Conservation (phyloP, 768 basidiomycete species). For the Hirschioporus abietinus region DNA sequence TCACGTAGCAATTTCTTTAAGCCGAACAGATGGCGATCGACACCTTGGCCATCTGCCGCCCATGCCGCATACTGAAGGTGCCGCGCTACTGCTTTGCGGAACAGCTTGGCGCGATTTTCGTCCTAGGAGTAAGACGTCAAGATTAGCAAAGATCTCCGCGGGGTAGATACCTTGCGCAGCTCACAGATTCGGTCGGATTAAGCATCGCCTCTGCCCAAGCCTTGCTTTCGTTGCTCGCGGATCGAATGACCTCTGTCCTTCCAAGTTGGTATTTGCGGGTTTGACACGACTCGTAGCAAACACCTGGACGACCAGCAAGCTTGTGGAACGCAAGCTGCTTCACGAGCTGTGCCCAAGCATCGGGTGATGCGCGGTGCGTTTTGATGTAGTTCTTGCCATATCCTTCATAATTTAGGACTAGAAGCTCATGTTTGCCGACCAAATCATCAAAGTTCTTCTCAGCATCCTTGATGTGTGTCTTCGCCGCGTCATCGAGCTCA, state of each 20-base stretch:
- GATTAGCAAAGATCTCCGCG: not conserved
- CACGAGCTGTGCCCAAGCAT: constrained; percentile 92
- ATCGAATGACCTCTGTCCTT: constrained; percentile 92
- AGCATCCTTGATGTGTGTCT: constrained; percentile 49
- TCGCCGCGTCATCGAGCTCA: constrained; percentile 50
- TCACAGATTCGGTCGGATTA: constrained; percentile 42
- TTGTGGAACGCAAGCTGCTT: constrained; percentile 96
- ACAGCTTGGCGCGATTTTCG: constrained; percentile 53
- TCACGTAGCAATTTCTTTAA: constrained; percentile 74
- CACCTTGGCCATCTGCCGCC: constrained; percentile 92
- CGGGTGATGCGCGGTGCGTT: constrained; percentile 76
- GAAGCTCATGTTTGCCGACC: constrained; percentile 73
- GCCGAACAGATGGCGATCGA: constrained; percentile 94
- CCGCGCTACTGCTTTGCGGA: constrained; percentile 69
- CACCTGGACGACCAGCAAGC: constrained; percentile 66
- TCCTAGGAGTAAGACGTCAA: constrained; percentile 31
- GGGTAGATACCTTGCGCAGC: constrained; percentile 16
- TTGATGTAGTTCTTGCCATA: constrained; percentile 91
- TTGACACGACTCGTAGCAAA: constrained; percentile 92
- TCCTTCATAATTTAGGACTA: constrained; percentile 79
- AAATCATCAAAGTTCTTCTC: constrained; percentile 69
- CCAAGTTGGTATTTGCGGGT: constrained; percentile 89
- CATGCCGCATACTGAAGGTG: constrained; percentile 85
- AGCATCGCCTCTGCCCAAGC: constrained; percentile 91
- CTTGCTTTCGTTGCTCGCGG: constrained; percentile 75